Percentiles rank a stretch among this genome's conserved stretches.
phyloP scores from a whole-genome alignment of 768 basidiomycete species.

The Austroboletus festivus region DNA sequence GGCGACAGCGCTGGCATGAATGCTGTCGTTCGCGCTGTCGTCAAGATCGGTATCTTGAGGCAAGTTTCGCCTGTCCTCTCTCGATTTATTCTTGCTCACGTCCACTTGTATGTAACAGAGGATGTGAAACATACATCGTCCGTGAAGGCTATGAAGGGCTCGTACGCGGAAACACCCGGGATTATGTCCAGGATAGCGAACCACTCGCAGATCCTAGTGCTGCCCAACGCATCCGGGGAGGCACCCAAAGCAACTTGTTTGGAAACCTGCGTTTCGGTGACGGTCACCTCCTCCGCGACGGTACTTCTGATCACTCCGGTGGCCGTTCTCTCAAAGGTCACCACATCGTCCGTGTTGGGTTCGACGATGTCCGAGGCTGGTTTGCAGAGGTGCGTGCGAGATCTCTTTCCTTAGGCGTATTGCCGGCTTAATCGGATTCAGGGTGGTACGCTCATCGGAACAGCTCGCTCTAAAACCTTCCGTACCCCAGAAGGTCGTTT shows the following conservation, averaged over 20 bases:
- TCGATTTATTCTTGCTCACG: too few species aligned
- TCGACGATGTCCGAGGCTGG: conserved; percentile 98
- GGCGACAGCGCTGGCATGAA: conserved; percentile 99
- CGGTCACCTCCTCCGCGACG: conserved; percentile 71
- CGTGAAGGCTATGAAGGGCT: conserved; percentile 99
- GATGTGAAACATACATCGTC: conserved; percentile 93
- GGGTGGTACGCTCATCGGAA: conserved; percentile 97
- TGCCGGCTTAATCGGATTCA: conserved; percentile 26
- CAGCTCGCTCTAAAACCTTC: conserved; percentile 81
- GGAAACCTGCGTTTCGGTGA: conserved; percentile 82
- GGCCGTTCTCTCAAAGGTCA: conserved; percentile 81
- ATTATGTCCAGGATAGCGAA: conserved; percentile 23
- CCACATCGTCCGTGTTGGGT: conserved; percentile 94
- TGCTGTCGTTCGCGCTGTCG: conserved; percentile 89
- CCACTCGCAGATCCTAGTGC: conserved; percentile 29
- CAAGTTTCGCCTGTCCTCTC: conserved; percentile 44
- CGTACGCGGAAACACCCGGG: conserved; percentile 73
- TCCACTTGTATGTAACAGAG: conserved; percentile 45
- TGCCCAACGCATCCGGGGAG: conserved; percentile 11
- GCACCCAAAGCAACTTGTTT: conserved; percentile 43
- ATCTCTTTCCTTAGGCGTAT: not conserved
- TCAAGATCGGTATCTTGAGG: conserved; percentile 90
- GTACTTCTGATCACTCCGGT: conserved; percentile 66
- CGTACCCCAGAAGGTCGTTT: conserved; percentile 84
- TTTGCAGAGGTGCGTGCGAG: conserved; percentile 68